Base-by-base conservation (phyloP, 768 basidiomycete genomes). In the Arthromyces matolae region DNA sequence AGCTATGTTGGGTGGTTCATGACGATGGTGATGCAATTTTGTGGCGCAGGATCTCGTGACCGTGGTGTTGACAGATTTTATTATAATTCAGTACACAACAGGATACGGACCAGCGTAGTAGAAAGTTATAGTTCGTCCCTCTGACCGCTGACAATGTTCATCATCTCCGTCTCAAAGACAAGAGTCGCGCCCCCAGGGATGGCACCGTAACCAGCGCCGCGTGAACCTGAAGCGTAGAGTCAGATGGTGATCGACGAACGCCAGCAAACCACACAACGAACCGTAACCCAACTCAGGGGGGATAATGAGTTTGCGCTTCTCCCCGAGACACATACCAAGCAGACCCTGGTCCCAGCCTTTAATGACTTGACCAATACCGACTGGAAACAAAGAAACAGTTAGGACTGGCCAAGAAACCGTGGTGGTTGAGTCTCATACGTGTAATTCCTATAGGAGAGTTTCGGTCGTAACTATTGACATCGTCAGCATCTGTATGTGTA, bases 231-330 rank as follows among this genome's bases (percentile, higher is more conserved):
- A 16, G 1, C 27, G 16, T 46, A 20, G 46, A 23, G 18, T 12
- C 4, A 28, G 4, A 38, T 27, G 16, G 20, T 34, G 25, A 23
- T 18, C 32, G 6, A n/a, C 27, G 12, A 24, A 23, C 32, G 35
- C 18, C 1, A 24, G 12, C 45, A 8, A 20, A 42, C 16, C 19
- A 16, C n/a, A 2, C 25, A 36, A 73, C 87, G 48, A 47, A 93
- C 93, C 93, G 57, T 96, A 96, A 18, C 83, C 93, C 71, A 84
- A 70, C 41, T 71, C 51, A 5, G 90, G 61, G 12, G 93, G 93
- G 51, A 97, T 95, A 19, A 86, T 93, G 51, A 97, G 76, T 4
- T 75, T 89, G 35, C 93, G 85, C 73, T 90, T 93, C 72, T 96
- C 93, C 50, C 78, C 72, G 31, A 91, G 62, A 62, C 93, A 95